Conservation (phyloP, 2,329 filamentous ascomycete genomes). For the Diaporthe batatas region DNA sequence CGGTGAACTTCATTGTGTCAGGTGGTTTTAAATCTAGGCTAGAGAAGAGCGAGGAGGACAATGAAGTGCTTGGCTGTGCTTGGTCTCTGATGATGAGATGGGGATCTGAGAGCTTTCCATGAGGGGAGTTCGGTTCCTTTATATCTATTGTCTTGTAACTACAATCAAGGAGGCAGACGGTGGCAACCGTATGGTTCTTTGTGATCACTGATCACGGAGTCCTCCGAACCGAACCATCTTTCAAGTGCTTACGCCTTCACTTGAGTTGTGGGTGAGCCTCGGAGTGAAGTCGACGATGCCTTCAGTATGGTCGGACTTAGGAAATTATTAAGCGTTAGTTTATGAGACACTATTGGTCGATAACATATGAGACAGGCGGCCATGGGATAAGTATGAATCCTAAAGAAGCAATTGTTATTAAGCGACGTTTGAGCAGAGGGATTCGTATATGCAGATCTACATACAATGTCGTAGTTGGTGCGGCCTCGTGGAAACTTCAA, state of each 20-base stretch:
- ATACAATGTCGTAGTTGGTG: neutral
- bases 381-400: neutral
- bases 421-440: neutral
- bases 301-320: neutral
- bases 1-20: neutral
- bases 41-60: neutral
- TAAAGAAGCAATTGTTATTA: neutral
- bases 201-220: neutral
- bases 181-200: neutral
- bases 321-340: neutral
- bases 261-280: neutral
- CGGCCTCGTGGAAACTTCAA: neutral
- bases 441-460: neutral
- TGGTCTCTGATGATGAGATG: neutral
- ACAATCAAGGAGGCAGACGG: neutral
- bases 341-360: neutral
- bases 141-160: neutral
- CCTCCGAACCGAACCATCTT: neutral
- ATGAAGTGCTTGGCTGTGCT: neutral
- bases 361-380: neutral
- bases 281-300: neutral
- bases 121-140: neutral
- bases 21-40: neutral
- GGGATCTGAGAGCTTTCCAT: neutral
- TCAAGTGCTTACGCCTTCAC: neutral